These are phyloP conservation scores for Hypoxylon sp. DNA, from an alignment of 2,329 filamentous ascomycete species.

Conservation along the genomic window DNA sequence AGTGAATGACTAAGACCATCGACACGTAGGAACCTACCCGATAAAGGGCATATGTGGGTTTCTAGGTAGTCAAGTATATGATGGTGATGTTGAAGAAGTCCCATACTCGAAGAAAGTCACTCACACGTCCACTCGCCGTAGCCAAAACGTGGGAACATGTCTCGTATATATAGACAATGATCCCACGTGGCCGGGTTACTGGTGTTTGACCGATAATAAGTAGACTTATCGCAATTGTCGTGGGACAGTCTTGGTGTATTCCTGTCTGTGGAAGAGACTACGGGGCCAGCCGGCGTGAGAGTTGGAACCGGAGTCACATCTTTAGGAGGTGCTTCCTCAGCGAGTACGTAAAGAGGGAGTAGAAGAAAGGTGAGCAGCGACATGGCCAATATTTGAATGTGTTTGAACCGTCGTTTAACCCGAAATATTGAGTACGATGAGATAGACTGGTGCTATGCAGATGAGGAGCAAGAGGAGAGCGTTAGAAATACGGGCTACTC, in stretches of 20 bases:
- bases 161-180: neutral
- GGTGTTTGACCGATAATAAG: neutral
- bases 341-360: slow-evolving; percentile 29
- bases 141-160: neutral
- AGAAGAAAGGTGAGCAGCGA: slow-evolving; percentile 27
- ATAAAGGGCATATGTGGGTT: too few species aligned
- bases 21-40: too few species aligned
- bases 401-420: neutral
- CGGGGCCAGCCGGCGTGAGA: slow-evolving; percentile 9
- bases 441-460: neutral
- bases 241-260: neutral
- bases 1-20: too few species aligned
- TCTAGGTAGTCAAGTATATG: too few species aligned
- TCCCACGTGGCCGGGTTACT: neutral
- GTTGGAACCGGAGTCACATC: neutral
- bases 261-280: slow-evolving; percentile 26
- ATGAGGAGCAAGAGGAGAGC: neutral
- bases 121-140: neutral
- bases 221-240: neutral
- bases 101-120: neutral
- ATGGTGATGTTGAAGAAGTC: neutral
- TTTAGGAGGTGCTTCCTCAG: slow-evolving; percentile 13
- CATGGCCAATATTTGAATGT: slow-evolving; percentile 19
- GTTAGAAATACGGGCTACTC: neutral
- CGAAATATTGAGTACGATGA: neutral